phyloP scores from a whole-genome alignment of 495 filamentous ascomycete genomes.

The Parathielavia hyrcaniae region DNA sequence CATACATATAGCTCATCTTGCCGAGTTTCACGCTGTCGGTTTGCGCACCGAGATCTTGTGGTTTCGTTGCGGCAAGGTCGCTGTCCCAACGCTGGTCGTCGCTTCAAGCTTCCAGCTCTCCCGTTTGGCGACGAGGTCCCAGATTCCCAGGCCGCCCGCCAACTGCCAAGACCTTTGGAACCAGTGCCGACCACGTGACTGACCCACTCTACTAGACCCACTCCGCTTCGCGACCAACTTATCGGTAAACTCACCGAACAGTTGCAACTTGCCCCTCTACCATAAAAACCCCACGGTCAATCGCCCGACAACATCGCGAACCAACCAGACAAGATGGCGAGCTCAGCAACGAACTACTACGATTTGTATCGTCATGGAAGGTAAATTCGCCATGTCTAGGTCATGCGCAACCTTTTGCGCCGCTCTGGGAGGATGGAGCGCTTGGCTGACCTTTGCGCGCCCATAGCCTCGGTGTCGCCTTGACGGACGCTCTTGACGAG shows the following conservation, averaged over 20 bases:
- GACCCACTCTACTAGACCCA: background rate
- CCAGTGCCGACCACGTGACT: constrained; percentile 12
- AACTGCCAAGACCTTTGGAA: constrained; percentile 15
- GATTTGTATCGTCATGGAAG: constrained; percentile 97
- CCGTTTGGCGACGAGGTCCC: background rate
- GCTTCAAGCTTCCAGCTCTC: constrained; percentile 1
- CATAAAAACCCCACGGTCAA: background rate
- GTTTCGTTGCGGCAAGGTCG: background rate
- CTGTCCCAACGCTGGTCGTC: background rate
- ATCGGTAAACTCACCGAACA: background rate
- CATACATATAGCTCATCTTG: constrained; percentile 59
- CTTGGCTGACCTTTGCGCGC: constrained; percentile 19
- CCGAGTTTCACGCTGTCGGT: constrained; percentile 3
- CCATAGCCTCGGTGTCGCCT: constrained; percentile 74
- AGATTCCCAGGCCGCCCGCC: constrained; percentile 4
- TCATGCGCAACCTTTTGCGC: background rate
- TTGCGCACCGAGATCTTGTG: background rate
- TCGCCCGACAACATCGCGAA: constrained; percentile 11
- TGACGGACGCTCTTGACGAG: constrained; percentile 95
- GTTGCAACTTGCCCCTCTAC: constrained; percentile 9
- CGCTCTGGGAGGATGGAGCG: background rate
- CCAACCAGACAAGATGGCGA: constrained; percentile 29
- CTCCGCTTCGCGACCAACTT: background rate
- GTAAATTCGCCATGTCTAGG: constrained; percentile 42
- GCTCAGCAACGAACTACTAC: constrained; percentile 58